Percentiles rank a stretch among this genome's conserved stretches.
phyloP scores from a whole-genome alignment of 257 asterid species.

The Capsicum chinense region DNA sequence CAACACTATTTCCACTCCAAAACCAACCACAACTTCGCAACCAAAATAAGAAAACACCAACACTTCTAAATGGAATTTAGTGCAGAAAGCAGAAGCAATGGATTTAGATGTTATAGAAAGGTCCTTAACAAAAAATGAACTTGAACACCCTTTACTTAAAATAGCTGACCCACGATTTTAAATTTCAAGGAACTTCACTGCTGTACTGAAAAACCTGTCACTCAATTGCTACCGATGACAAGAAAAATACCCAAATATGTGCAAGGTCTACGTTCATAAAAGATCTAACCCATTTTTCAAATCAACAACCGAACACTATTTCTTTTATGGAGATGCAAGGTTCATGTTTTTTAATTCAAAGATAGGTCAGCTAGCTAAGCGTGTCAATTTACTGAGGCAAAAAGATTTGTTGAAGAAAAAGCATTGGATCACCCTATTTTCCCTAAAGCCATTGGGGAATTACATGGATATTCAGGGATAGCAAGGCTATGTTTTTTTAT shows the following conservation, averaged over 20 bases:
- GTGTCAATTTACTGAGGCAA: constrained; percentile 87
- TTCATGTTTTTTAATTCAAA: constrained; percentile 73
- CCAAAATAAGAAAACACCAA: constrained; percentile 1
- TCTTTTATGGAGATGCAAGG: constrained; percentile 98
- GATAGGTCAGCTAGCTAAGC: constrained; percentile 75
- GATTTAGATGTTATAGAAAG: constrained; percentile 78
- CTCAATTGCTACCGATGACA: constrained; percentile 59
- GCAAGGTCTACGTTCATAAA: constrained; percentile 77
- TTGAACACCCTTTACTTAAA: constrained; percentile 72
- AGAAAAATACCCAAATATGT: constrained; percentile 72
- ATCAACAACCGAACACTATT: constrained; percentile 92
- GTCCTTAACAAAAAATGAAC: constrained; percentile 65
- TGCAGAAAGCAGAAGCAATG: constrained; percentile 80
- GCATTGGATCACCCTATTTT: constrained; percentile 79
- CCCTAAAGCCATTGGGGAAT: constrained; percentile 94
- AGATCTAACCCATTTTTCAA: constrained; percentile 89
- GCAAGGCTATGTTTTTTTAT: constrained; percentile 82
- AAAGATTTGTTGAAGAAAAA: constrained; percentile 68
- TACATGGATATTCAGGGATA: constrained; percentile 92
- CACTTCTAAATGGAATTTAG: constrained; percentile 55
- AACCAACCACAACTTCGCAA: neutral
- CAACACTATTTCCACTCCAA: constrained; percentile 5
- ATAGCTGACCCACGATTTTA: constrained; percentile 89
- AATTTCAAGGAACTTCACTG: constrained; percentile 89
- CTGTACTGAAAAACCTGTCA: constrained; percentile 80